phyloP scores from a whole-genome alignment of 306 rosid species.

The Hippophae rhamnoides region DNA sequence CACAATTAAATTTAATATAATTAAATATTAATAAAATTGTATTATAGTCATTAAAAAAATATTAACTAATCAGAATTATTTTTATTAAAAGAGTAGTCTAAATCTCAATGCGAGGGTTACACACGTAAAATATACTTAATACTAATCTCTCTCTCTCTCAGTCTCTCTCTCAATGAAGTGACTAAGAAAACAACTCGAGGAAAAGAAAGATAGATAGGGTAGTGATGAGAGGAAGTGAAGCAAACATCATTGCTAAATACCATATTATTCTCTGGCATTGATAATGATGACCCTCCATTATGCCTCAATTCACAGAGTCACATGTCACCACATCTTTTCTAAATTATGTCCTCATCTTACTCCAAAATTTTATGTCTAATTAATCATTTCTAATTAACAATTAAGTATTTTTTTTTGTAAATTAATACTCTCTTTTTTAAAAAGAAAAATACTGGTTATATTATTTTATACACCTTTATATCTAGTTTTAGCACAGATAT shows the following conservation, averaged over 20 bases:
- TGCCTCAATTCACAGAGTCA: constrained; percentile 42
- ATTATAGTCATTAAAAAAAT: too few relatives aligned
- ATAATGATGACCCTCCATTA: constrained; percentile 33
- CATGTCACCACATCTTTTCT: constrained; percentile 57
- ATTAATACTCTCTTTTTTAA: too few relatives aligned
- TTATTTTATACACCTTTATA: too few relatives aligned
- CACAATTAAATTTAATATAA: too few relatives aligned
- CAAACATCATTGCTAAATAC: constrained; percentile 53
- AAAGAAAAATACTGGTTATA: too few relatives aligned
- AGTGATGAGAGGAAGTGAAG: constrained; percentile 11
- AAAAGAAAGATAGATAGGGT: constrained; percentile 16
- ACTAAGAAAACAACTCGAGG: constrained; percentile 12
- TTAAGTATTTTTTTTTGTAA: not conserved
- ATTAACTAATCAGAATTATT: too few relatives aligned
- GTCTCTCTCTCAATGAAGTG: not conserved
- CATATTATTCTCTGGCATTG: constrained; percentile 59
- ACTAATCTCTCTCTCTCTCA: too few relatives aligned
- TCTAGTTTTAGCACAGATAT: too few relatives aligned
- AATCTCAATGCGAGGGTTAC: too few relatives aligned
- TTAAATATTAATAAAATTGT: too few relatives aligned
- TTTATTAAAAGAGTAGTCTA: too few relatives aligned
- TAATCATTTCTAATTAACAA: constrained; percentile 5
- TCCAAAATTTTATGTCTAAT: constrained; percentile 17
- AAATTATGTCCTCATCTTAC: constrained; percentile 25
- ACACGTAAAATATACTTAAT: too few relatives aligned